Base-by-base conservation (phyloP, 2,329 filamentous ascomycete genomes). In the Diaporthe sp. region DNA sequence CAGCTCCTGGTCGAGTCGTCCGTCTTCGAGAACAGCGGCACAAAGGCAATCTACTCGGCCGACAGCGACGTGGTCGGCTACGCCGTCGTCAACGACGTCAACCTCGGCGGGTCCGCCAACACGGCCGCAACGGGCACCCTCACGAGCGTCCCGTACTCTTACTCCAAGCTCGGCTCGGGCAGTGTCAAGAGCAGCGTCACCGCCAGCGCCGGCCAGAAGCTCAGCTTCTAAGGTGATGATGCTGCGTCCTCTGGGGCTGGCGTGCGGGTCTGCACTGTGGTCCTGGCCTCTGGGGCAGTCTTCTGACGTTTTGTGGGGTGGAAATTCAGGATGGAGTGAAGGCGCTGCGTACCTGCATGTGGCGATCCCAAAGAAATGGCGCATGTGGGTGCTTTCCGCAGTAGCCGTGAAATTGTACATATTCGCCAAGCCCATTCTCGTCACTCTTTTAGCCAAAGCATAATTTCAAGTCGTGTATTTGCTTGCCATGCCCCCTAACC, bases 1-100 rank as follows among this genome's bases (percentile, higher is more conserved):
- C 86, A 91, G 81, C 84, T 91, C 20, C 86, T 91, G 39, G 85
- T 92, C 31, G 88, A 92, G 84, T 90, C 88, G 67, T 88, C 88
- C 76, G 83, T 83, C 78, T 91, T 90, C 79, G 84, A 83, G 57
- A 85, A 85, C 78, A 80, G 78, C 76, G 39, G 57, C 31, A 20
- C 65, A n/a, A 80, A 77, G 57, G 83, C 83, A 57, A 81, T 86
- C 75, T 82, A 82, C 79, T 86, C 82, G 65, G 81, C 79, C 70
- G 84, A 88, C 81, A 87, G 85, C 75, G 80, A 85, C 76, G 67
- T 79, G 60, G 84, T 83, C 20, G 87, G 87, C 68, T 86, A 84
- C 73, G 86, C 84, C 53, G 83, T 84, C 10, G 81, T 83, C 76
- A 82, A 82, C 60, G 86, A 88, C 72, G 85, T 87, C 51, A 78